Evolutionary conservation across 2,329 filamentous ascomycete genomes (phyloP), one percentile per base, ranked within the genome.

Genomic region (Epichloe coenophiala): DNA sequence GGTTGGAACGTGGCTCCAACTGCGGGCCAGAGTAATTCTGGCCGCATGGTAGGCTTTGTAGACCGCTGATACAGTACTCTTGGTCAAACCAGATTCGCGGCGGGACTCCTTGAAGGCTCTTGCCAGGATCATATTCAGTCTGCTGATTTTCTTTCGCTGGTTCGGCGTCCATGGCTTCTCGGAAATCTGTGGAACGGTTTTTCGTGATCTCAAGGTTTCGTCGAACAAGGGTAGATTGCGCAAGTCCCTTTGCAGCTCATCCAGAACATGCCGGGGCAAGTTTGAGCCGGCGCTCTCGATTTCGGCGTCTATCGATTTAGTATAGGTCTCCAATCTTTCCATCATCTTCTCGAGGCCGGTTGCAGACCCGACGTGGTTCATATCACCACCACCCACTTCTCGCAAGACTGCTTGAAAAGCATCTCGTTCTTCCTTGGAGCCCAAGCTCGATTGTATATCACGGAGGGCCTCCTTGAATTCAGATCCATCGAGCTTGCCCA

Each of bases 1-100:
- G 9, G 70, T 60, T 0, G 84, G 77, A n/a, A 89, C 72, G 33
- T 72, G 71, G 37, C 71, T 63, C 66, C 80, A 75, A 9, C 67
- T 62, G 19, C 65, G 65, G 1, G 70, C 64, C 41, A 81, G 64
- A 6, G 65, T 60, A 13, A 64, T 63, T 11, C 74, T 67, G 3
- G 73, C 71, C 0, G 66, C 63, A 45, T 70, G 68, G 58, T 81
- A 81, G 11, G 66, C 65, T 53, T 71, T 73, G 71, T 77, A 81
- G 4, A 70, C 63, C 1, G 63, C 61, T 27, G 61, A 62, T 19
- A 73, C 63, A 3, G 65, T 66, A 54, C 63, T 68, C 37, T 58
- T 57, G n/a, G 60, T 63, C 8, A 66, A 47, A 6, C 58, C 60
- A 6, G 56, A 36, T 7, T 58, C 57, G 19, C 60, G 59, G n/a